Evolutionary conservation across 2,329 filamentous ascomycete genomes (phyloP).

Genomic region (Fusarium avenaceum): DNA sequence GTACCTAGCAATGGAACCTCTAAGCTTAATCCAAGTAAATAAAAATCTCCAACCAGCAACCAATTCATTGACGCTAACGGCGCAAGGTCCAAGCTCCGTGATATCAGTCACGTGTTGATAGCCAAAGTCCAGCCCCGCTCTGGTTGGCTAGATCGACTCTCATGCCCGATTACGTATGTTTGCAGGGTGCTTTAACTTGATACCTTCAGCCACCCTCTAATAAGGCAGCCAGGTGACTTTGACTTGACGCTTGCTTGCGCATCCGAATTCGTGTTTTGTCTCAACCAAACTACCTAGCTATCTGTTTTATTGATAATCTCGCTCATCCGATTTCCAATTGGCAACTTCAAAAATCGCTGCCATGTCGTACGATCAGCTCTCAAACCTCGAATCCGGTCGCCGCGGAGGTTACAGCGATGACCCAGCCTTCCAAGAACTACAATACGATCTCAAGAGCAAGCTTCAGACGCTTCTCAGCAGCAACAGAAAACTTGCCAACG

Average conservation of each 20-base stretch:
- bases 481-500: slow-evolving; percentile 85
- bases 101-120: slow-evolving; percentile 52
- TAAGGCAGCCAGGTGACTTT: slow-evolving; percentile 47
- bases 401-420: slow-evolving; percentile 89
- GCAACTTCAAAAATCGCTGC: slow-evolving; percentile 1
- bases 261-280: slow-evolving; percentile 16
- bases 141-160: slow-evolving; percentile 35
- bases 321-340: slow-evolving; percentile 9
- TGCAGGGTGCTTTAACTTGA: slow-evolving; percentile 35
- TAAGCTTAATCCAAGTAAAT: slow-evolving; percentile 49
- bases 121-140: slow-evolving; percentile 31
- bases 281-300: slow-evolving; percentile 13
- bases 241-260: slow-evolving; percentile 21
- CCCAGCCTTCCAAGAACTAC: slow-evolving; percentile 88
- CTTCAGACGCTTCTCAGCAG: slow-evolving; percentile 91
- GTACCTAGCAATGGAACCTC: slow-evolving; percentile 21
- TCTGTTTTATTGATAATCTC: slow-evolving; percentile 7
- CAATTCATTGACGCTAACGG: slow-evolving; percentile 38
- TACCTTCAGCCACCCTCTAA: slow-evolving; percentile 43
- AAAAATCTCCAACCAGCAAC: slow-evolving; percentile 55
- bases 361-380: slow-evolving; percentile 95
- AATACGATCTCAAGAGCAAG: slow-evolving; percentile 86
- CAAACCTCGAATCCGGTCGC: slow-evolving; percentile 83
- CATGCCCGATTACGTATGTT: slow-evolving; percentile 50
- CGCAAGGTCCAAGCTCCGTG: slow-evolving; percentile 28